Evolutionary conservation across 345 rosid species (phyloP), one percentile per base, ranked within the genome.

Genomic region (Erysimum cheiranthoides): DNA sequence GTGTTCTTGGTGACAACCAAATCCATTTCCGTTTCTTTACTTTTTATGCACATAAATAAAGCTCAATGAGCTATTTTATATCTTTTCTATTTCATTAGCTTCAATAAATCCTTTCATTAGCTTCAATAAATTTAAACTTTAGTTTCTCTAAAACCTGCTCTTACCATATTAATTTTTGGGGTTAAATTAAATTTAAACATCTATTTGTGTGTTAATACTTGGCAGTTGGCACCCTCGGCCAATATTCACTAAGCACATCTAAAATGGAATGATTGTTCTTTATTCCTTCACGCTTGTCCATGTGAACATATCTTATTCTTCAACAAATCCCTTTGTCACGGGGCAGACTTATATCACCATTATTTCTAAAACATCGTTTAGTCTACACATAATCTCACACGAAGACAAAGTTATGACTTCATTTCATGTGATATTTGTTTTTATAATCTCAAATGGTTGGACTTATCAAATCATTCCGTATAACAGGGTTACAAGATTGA

Each of bases 211-310:
- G 66, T 40, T 25, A 61, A 25, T 39, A 18, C 32, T 40, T 27
- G 9, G 7, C 34, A 18, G 17, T 40, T 27, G 9, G 7, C 34
- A 27, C 28, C 10, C 18, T 39, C 17, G 39, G 39, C 21, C 39
- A 57, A 32, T n/a, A 8, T 31, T 27, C 27, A 25, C 16, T 18
- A 65, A 65, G 42, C 32, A 27, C 38, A 12, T 11, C 34, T 72
- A 38, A 25, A 51, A 35, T 9, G 14, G 70, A 63, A 73, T 73
- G 34, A 54, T 73, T 53, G 56, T 63, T 63, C 56, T 31, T 64
- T 42, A 64, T 16, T n/a, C 46, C 39, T 32, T 73, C 28, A 65
- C 71, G 47, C 54, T 45, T 65, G 8, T 42, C 72, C 78, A 74
- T 56, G 66, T 65, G 78, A 54, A 65, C 50, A 66, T 45, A 46